These are phyloP conservation scores for Cystobasidium tubakii DNA, from an alignment of 768 basidiomycete species.

Conservation along the genomic window DNA sequence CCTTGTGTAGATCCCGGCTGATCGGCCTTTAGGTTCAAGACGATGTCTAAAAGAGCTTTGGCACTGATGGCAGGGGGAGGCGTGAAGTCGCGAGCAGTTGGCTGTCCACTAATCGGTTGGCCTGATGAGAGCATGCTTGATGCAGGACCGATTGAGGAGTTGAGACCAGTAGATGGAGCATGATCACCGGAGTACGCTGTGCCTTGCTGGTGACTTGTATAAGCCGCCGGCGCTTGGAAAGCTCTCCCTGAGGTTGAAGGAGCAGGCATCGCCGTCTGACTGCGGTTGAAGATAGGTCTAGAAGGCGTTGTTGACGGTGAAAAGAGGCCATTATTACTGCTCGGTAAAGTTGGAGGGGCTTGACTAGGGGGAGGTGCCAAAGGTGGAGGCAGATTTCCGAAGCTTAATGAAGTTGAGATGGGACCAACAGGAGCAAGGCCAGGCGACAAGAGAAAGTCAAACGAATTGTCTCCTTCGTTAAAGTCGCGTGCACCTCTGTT, in stretches of 20 bases:
- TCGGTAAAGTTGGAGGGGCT: conserved; percentile 4
- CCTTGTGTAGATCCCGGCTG: background rate
- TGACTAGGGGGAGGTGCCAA: conserved; percentile 10
- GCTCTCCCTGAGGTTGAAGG: conserved; percentile 9
- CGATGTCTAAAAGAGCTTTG: conserved; percentile 23
- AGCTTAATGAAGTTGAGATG: conserved; percentile 20
- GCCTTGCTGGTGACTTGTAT: background rate
- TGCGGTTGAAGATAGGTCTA: conserved; percentile 19
- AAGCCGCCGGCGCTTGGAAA: background rate
- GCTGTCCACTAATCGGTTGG: background rate
- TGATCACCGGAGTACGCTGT: background rate
- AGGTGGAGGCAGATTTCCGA: conserved; percentile 5
- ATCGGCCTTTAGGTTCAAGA: conserved; percentile 19
- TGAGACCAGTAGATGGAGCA: background rate
- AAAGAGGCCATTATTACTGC: conserved; percentile 1
- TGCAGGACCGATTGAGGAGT: background rate
- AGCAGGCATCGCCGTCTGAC: conserved; percentile 28
- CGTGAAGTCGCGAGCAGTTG: background rate
- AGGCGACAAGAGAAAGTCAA: conserved; percentile 30
- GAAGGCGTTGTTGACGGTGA: conserved; percentile 6
- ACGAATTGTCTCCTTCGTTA: conserved; percentile 11
- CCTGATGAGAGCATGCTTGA: background rate
- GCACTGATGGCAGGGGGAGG: conserved; percentile 24
- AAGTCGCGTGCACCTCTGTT: background rate
- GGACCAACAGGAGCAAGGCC: conserved; percentile 32